phyloP scores from a whole-genome alignment of 257 asterid species.

The Ilex aquifolium region DNA sequence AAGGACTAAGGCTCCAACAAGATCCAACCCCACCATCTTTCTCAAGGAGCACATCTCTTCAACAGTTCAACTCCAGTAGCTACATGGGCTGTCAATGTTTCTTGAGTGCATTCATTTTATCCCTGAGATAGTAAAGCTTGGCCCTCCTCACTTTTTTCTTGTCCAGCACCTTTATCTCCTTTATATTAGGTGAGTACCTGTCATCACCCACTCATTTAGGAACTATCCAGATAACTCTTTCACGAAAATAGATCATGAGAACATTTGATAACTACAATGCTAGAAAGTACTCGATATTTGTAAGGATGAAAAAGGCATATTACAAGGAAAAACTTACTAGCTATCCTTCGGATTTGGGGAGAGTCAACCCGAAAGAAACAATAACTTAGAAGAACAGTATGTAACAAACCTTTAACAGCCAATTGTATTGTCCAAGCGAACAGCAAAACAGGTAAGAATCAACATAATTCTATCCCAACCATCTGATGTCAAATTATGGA shows the following conservation, averaged over 20 bases:
- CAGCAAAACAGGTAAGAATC: too few species aligned
- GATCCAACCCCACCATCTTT: neutral
- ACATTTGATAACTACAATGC: constrained; percentile 2
- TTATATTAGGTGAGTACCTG: constrained; percentile 95
- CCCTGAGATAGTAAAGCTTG: constrained; percentile 92
- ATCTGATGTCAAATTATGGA: too few species aligned
- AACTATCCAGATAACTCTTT: constrained; percentile 1
- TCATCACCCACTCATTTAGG: constrained; percentile 24
- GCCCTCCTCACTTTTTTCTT: constrained; percentile 96
- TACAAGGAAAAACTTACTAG: too few species aligned
- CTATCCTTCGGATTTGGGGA: too few species aligned
- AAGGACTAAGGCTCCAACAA: too few species aligned
- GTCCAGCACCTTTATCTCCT: constrained; percentile 90
- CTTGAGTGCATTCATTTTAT: constrained; percentile 85
- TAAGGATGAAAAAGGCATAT: too few species aligned
- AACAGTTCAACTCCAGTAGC: constrained; percentile 25
- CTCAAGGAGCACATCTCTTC: constrained; percentile 11
- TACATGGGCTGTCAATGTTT: constrained; percentile 33
- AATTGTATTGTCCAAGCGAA: too few species aligned
- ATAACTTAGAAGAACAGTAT: too few species aligned
- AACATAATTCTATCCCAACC: too few species aligned
- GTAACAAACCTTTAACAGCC: too few species aligned
- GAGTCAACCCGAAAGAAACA: too few species aligned
- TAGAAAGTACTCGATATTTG: neutral
- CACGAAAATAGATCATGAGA: neutral